A percentile compares a stretch with the other conserved stretches of the same genome.
phyloP scores from a whole-genome alignment of 2,329 filamentous ascomycete species.

The Trichophyton mentagrophytes region DNA sequence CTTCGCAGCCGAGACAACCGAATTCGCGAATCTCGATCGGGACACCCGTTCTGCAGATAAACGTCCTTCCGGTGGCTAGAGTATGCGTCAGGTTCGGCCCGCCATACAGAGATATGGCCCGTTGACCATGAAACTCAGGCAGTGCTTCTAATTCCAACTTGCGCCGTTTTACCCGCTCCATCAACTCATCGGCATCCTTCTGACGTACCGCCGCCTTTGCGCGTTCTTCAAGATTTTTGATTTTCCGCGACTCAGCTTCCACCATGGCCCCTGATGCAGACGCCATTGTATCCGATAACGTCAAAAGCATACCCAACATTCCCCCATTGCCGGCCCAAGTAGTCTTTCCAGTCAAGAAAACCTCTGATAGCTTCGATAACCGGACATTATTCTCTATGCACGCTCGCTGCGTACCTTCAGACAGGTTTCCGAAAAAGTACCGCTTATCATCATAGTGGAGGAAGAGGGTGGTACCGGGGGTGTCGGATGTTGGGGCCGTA shows the following conservation, averaged over 20 bases:
- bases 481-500: constrained; percentile 76
- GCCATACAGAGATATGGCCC: constrained; percentile 57
- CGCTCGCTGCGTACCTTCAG: constrained; percentile 75
- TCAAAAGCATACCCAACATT: constrained; percentile 71
- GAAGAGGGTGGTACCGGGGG: constrained; percentile 61
- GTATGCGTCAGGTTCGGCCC: constrained; percentile 67
- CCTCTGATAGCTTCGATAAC: constrained; percentile 54
- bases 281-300: constrained; percentile 56
- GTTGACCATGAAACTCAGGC: constrained; percentile 8
- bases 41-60: constrained; percentile 75
- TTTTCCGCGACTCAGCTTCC: constrained; percentile 32
- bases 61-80: constrained; percentile 68
- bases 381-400: constrained; percentile 54
- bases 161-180: background rate
- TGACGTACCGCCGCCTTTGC: constrained; percentile 15
- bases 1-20: constrained; percentile 23
- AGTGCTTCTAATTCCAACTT: constrained; percentile 14
- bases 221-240: constrained; percentile 25
- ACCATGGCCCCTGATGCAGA: constrained; percentile 24
- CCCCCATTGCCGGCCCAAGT: constrained; percentile 70
- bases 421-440: constrained; percentile 72
- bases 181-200: constrained; percentile 10
- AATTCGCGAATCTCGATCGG: constrained; percentile 62
- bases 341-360: constrained; percentile 70
- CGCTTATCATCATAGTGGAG: constrained; percentile 70